Evolutionary conservation across 768 basidiomycete genomes (phyloP), one percentile per base, ranked within the genome.

Genomic region (Cystofilobasidium capitatum): DNA sequence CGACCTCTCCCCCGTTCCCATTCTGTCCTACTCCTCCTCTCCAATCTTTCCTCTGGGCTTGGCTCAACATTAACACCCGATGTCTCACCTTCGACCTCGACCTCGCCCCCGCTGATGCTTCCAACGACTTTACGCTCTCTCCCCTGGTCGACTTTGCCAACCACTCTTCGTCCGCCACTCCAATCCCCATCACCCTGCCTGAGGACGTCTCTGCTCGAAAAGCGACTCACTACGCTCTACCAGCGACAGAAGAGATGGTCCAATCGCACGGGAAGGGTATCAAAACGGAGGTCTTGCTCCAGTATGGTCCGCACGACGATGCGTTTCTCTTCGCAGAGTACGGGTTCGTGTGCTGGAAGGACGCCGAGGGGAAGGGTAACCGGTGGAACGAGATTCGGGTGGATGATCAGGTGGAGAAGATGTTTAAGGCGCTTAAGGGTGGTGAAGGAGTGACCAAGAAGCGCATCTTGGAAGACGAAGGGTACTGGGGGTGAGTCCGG

Each of bases 91-190:
- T 76, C 33, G 73, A 72, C 2, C 72, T 78, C 12, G 71, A 72
- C 33, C 71, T 77, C 24, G 69, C 72, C 84, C 76, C 83, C 76
- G 86, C 49, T 82, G 79, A 70, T 72, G 77, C 35, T 74, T 76
- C 22, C 16, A 79, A 77, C 58, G 80, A 81, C 14, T 77, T 92
- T 68, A 89, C 91, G 0, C 80, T 98, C 66, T 89, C 88, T 69
- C 94, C 94, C 12, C 81, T 96, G 39, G 80, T 96, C 62, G 94
- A 98, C 78, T 87, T 97, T 70, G 89, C 89, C 17, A 96, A 96
- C 72, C 92, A 96, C 71, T 70, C 75, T 6, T 16, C 58, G 16
- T 8, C 3, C 0, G n/a, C 59, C n/a, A 67, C 66, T 16, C 66
- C 66, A 1, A 44, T 59, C 9, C 66, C 66, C 0, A 24, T 35